Evolutionary conservation across 345 rosid species (phyloP), one percentile per base, ranked within the genome.

Genomic region (Citrus australasica): DNA sequence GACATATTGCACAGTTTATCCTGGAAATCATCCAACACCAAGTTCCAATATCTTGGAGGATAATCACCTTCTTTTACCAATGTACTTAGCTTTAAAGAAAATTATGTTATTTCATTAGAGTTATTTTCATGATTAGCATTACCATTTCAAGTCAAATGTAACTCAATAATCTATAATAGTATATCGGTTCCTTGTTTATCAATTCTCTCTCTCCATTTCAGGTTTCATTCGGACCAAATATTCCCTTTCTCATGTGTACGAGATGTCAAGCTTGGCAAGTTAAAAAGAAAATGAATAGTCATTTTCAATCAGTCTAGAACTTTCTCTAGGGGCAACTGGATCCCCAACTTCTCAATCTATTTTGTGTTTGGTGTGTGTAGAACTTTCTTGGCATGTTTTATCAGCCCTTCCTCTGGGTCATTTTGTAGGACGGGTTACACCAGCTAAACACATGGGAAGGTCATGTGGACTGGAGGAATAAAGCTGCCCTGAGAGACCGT

Each of bases 401-500:
- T 73, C 74, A 73, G 32, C 75, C 27, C 30, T 32, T 32, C 35
- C 35, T 67, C 32, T 61, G 25, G 16, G 27, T 69, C 22, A 24
- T 78, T 38, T 46, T 80, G 51, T 78, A 91, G 97, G 97, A 87
- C 27, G 89, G 87, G 79, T 77, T 85, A 74, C 70, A 78, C 38
- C 76, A 55, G 66, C 63, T 75, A 63, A 84, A 70, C 48, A 66
- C 60, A 62, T 87, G 91, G 91, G 88, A 89, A 76, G 94, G 94
- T 51, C 89, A 90, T 61, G 79, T 87, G 65, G 90, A 93, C 30
- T 28, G 30, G 30, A 28, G 88, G 84, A 87, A 87, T 71, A 87
- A 82, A 76, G 91, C 94, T 13, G 94, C 93, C 51, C 48, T 80
- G 48, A 86, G 84, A 80, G 89, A 89, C 69, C 85, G 80, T 68